Evolutionary conservation across 495 filamentous ascomycete genomes (phyloP).

Genomic region (Cladorrhinum samala): DNA sequence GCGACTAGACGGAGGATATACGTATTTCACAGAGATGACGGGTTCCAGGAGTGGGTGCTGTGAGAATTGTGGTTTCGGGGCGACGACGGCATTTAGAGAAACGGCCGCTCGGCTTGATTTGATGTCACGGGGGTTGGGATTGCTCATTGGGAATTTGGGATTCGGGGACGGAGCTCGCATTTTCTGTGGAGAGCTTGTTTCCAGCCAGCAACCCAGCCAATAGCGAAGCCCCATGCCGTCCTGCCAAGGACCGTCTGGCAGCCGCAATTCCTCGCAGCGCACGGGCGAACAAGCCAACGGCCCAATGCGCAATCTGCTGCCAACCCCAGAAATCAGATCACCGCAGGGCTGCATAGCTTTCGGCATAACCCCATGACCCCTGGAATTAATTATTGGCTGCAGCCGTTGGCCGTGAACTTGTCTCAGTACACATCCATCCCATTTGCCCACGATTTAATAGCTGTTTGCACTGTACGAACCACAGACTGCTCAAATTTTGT

Average conservation of each 20-base stretch:
- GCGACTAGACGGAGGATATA: constrained; percentile 2
- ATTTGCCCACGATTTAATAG: too few species aligned
- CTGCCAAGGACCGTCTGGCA: constrained; percentile 2
- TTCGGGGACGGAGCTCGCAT: constrained; percentile 23
- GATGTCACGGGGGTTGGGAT: constrained; percentile 7
- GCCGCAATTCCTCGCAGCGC: not conserved
- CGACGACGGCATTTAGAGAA: constrained; percentile 5
- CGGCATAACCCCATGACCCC: not conserved
- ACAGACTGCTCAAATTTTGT: too few species aligned
- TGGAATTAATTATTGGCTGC: too few species aligned
- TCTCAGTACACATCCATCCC: too few species aligned
- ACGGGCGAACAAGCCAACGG: not conserved
- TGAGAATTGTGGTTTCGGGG: constrained; percentile 4
- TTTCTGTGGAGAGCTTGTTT: constrained; percentile 14
- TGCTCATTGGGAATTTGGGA: constrained; percentile 18
- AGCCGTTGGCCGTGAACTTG: too few species aligned
- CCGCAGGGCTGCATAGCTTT: too few species aligned
- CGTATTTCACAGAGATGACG: constrained; percentile 5
- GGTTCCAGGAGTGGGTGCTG: not conserved
- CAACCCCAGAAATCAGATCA: not conserved
- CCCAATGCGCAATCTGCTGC: not conserved
- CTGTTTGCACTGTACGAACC: too few species aligned
- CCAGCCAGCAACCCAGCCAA: constrained; percentile 7
- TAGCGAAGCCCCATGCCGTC: not conserved
- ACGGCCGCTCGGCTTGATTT: not conserved